Conservation (phyloP, 2,329 filamentous ascomycete genomes). For the Pseudogymnoascus sp. region DNA sequence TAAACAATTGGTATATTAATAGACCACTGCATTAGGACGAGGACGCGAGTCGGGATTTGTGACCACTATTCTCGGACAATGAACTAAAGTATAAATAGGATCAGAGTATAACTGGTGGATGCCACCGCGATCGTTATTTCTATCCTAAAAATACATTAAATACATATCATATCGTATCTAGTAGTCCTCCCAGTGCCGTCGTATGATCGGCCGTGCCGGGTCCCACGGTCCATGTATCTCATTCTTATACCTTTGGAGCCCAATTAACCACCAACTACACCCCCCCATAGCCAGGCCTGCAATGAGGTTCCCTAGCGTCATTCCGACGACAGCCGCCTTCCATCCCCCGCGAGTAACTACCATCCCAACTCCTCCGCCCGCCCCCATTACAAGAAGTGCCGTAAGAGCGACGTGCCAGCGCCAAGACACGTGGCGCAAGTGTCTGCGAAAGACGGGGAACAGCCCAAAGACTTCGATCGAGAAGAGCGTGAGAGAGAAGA, state of each 20-base stretch:
- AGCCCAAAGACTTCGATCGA: constrained; percentile 95
- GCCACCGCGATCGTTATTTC: neutral
- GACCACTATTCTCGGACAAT: neutral
- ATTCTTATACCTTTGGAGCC: constrained; percentile 97
- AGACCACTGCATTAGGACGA: neutral
- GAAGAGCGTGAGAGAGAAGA: constrained; percentile 92
- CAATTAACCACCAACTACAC: constrained; percentile 97
- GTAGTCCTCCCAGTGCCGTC: constrained; percentile 41
- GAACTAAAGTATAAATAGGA: neutral
- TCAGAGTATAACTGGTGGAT: neutral
- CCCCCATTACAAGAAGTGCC: constrained; percentile 66
- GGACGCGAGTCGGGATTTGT: neutral
- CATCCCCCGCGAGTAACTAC: constrained; percentile 46
- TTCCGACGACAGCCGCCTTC: constrained; percentile 59
- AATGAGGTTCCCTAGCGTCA: constrained; percentile 66
- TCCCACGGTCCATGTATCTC: constrained; percentile 98
- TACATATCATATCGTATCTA: constrained; percentile 13
- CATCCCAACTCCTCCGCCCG: constrained; percentile 69
- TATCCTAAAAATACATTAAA: constrained; percentile 6
- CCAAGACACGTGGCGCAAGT: constrained; percentile 76
- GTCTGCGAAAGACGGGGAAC: constrained; percentile 93
- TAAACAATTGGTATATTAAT: constrained; percentile 3
- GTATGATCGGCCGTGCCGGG: constrained; percentile 80
- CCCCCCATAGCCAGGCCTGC: constrained; percentile 78
- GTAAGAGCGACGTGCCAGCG: constrained; percentile 73